phyloP scores from a whole-genome alignment of 192 early-diverging fungal genomes.

The Umbelopsis sp. region DNA sequence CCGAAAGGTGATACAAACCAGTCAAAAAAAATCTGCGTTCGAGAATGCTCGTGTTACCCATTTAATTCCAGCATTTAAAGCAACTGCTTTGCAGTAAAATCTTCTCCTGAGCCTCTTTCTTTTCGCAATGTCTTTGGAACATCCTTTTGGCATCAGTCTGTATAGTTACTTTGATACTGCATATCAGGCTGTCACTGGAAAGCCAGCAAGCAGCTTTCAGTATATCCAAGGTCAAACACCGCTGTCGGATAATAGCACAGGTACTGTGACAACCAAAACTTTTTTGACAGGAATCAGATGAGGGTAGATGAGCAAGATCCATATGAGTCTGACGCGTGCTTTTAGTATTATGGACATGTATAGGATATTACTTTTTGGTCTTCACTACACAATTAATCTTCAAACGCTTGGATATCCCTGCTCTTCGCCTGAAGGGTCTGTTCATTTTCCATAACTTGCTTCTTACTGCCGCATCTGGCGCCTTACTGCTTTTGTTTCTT shows the following conservation, averaged over 20 bases:
- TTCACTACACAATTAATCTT: conserved; percentile 75
- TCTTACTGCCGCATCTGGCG: conserved; percentile 64
- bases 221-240: conserved; percentile 18
- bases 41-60: conserved; percentile 15
- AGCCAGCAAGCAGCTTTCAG: background rate
- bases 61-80: background rate
- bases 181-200: conserved; percentile 8
- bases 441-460: conserved; percentile 80
- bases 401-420: conserved; percentile 45
- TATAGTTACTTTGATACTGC: conserved; percentile 14
- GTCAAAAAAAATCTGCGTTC: background rate
- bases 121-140: conserved; percentile 18
- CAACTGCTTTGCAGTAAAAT: background rate
- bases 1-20: conserved; percentile 2
- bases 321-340: background rate
- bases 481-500: conserved; percentile 66
- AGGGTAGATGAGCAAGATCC: background rate
- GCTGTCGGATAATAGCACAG: conserved; percentile 14
- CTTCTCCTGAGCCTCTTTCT: conserved; percentile 1
- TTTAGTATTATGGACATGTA: conserved; percentile 42
- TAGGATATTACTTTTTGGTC: conserved; percentile 68
- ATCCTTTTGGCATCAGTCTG: conserved; percentile 18
- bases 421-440: conserved; percentile 23
- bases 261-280: background rate
- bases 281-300: background rate